Evolutionary conservation across 2,329 filamentous ascomycete genomes (phyloP), one percentile per base, ranked within the genome.

Genomic region (Fusarium sp.): DNA sequence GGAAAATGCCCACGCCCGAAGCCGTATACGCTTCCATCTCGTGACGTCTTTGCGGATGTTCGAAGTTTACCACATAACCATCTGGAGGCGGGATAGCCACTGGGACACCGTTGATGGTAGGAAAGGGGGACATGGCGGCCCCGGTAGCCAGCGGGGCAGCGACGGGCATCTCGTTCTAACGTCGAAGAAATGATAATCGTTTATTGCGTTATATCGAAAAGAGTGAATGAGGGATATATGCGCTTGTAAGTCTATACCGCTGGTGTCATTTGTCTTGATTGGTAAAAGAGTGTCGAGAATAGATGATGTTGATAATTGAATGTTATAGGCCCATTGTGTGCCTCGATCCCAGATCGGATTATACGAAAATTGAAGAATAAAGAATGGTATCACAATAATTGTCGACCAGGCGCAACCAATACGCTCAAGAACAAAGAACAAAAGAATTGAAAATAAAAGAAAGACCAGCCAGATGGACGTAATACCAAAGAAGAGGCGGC

Each of bases 41-140:
- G 10, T 70, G 62, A 1, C 72, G 70, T 10, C 67, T 62, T n/a
- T 71, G 65, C 0, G 79, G 79, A 37, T 79, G 62, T 5, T 75
- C 72, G 46, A 81, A 79, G 60, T 81, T 65, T 25, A 79, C 75
- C 3, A 69, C 56, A 53, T 79, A 81, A n/a, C 67, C 77, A 2
- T 67, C 59, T 0, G 79, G 79, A 6, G 78, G 70, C 3, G 28
- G 43, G 7, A 74, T 49, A 13, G 59, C 70, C 23, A 75, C 71
- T 11, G 48, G 46, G 11, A 74, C 58, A 31, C 73, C 69, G 14
- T 71, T 31, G 31, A 74, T 26, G 7, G 55, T 53, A 3, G 72
- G 72, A 10, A 69, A 74, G 7, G 25, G n/a, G 16, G 55, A 6
- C 66, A 71, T 72, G 44, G 12, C 26, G 13, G 42, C 34, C 21